Evolutionary conservation across 345 rosid genomes (phyloP), one percentile per base, ranked within the genome.

Genomic region (Eucalyptus viminalis): DNA sequence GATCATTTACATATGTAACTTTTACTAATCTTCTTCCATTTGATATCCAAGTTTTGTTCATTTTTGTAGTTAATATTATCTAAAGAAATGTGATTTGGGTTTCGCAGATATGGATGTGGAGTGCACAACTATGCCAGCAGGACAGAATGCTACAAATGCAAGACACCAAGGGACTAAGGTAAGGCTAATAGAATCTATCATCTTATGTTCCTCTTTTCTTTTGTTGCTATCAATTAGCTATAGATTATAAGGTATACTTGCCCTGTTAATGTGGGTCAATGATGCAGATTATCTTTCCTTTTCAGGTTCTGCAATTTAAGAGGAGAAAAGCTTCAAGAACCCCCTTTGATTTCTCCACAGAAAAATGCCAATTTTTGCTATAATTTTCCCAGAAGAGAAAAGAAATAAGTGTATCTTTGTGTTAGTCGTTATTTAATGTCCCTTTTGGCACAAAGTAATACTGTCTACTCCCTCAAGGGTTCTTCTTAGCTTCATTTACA

Each of bases 61-160:
- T 37, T 40, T 76, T 44, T 76, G 24, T 24, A 19, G 54, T 34
- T 25, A 43, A 25, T 10, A 88, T 49, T 19, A 34, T 69, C 17
- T 45, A 69, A 76, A 43, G 83, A 22, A 40, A 76, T n/a, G 43
- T 44, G 22, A 60, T 40, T 21, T 76, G 83, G 29, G 83, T 76
- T 37, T 76, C 29, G 24, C 91, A 90, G 91, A 17, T 88, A 72
- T 88, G 91, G 90, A 27, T 97, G 99, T 90, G 96, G 97, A 88
- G 96, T 91, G 90, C 99, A 98, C 90, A 98, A 98, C 92, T 98
- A 95, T 86, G 99, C 99, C 50, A 97, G 97, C 92, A 97, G 99
- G 94, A 89, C 90, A 15, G 98, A 96, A 90, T 98, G 99, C 94
- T 96, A 89, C 88, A 93, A 95, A 91, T 98, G 99, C 98, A 98